Base-by-base conservation (phyloP, 352 stramenopile genomes). In the Globisporangium paddicum region DNA sequence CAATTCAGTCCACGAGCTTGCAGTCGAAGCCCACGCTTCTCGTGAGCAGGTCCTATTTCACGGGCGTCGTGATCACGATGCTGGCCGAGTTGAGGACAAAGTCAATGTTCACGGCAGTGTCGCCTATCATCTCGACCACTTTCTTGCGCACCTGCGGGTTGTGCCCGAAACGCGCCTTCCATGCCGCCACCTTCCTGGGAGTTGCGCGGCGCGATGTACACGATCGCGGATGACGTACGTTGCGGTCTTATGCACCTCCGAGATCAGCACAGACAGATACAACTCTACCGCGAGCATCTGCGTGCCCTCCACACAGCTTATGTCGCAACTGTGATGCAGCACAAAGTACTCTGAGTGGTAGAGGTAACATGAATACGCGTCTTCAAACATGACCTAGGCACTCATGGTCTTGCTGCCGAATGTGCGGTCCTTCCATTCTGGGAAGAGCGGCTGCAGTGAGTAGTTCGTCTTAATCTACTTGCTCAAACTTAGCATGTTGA, bases 341-440 rank as follows among this genome's bases (percentile, higher is more conserved):
- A 95, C 72, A 40, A 94, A 86, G 56, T 93, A 87, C 68, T 98
- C 95, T 14, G 82, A 93, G 70, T 98, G 94, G 61, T 98, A 98
- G 57, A 98, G 97, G 44, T 83, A 86, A 0, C 97, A 89, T 0
- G 83, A 94, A 14, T 86, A 71, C 1, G 79, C 79, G 64, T 99
- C 97, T 81, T 99, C 97, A 14, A 99, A 87, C 97, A 96, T 99
- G 13, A 99, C 69, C 95, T 96, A 99, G 37, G 97, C 99, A 16
- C 77, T 69, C 13, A 91, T 62, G 8, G 70, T 75, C 46, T 83
- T 84, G 6, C 81, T 77, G 10, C 74, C 68, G 9, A 89, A 79
- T 6, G 67, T 64, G 21, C 71, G 60, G 40, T 91, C 83, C 26
- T 82, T 83, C 83, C 83, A 93, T 41, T 87, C 74, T 0, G 67